Evolutionary conservation across 495 filamentous ascomycete species (phyloP), one percentile per base, ranked within the genome.

Genomic region (Annulohypoxylon bovei): DNA sequence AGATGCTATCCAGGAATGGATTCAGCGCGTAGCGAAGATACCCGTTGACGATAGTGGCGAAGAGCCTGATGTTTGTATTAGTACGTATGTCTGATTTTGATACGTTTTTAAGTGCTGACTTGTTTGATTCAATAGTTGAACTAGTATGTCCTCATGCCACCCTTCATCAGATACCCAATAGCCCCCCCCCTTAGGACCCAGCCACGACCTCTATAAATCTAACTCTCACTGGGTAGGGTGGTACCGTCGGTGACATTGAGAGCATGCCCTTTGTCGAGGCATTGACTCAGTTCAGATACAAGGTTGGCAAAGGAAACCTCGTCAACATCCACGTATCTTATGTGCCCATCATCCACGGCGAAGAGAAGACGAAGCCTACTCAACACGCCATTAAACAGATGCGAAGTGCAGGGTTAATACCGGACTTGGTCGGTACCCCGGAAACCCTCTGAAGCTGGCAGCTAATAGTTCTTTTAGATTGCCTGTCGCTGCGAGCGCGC

Each of bases 321-420:
- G 74, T 93, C 68, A 89, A 92, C 77, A 97, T 95, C 65, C 89
- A 93, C 75, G 94, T 97, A 44, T 93, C 88, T 7, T 88, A 91
- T 49, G 87, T 97, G 18, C 94, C 93, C 0, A 81, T 94, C 3
- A 79, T 89, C 37, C 76, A 87, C 52, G 87, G 90, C n/a, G 95
- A 98, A 82, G 88, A 95, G 80, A 99, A 98, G 88, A 98, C 93
- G 12, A 99, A 99, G 80, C 95, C 95, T 0, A 98, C 95, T 0
- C 95, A 98, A 77, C 86, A 91, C 67, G 93, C 95, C 35, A 93
- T 97, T 77, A 90, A 89, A 70, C 88, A 92, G 67, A 90, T 91
- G 39, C 87, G 94, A 49, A 92, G 88, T 67, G 89, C 90, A 68
- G 95, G 95, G 72, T 77, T 99, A 61, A 88, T 88, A 62, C 95